Percentiles rank a stretch among this genome's conserved stretches.
These are phyloP conservation scores for Termitomyces sp. DNA, from an alignment of 768 basidiomycete species.

Conservation along the genomic window DNA sequence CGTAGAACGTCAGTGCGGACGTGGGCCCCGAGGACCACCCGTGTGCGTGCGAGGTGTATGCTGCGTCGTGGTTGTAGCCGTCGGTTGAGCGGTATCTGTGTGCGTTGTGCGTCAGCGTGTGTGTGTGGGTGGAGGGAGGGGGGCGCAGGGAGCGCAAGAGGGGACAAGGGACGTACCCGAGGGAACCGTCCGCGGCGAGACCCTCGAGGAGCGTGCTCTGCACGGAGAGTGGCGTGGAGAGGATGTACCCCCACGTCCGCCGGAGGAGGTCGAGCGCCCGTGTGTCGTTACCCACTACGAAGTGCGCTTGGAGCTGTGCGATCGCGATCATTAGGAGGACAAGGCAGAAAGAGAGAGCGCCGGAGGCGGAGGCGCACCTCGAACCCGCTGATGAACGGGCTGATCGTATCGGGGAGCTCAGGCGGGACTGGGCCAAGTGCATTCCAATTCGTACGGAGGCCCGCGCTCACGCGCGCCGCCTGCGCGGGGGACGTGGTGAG, in stretches of 20 bases:
- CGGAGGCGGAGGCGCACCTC: conserved; percentile 28
- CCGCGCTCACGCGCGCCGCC: conserved; percentile 36
- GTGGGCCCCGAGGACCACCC: conserved; percentile 59
- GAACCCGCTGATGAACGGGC: conserved; percentile 53
- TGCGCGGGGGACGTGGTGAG: conserved; percentile 35
- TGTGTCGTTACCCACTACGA: conserved; percentile 43
- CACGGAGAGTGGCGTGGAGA: conserved; percentile 48
- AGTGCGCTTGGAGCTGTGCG: conserved; percentile 50
- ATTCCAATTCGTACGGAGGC: conserved; percentile 47
- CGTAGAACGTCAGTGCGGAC: conserved; percentile 49
- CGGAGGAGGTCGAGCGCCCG: conserved; percentile 48
- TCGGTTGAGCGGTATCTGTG: conserved; percentile 43
- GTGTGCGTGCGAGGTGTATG: conserved; percentile 56
- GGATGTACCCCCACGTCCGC: conserved; percentile 56
- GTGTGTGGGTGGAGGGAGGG: too few relatives aligned
- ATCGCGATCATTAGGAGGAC: too few relatives aligned
- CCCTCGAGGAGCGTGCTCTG: conserved; percentile 56
- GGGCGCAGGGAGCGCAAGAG: too few relatives aligned
- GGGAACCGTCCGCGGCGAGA: conserved; percentile 50
- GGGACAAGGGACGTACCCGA: conserved; percentile 34
- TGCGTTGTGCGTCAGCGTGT: background rate
- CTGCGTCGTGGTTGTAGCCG: conserved; percentile 52
- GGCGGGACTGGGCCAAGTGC: conserved; percentile 45
- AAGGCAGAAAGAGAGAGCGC: too few relatives aligned
- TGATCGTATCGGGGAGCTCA: conserved; percentile 53